Evolutionary conservation across 441 rosid species (phyloP), one percentile per base, ranked within the genome.

Genomic region (Macaranga tanarius): DNA sequence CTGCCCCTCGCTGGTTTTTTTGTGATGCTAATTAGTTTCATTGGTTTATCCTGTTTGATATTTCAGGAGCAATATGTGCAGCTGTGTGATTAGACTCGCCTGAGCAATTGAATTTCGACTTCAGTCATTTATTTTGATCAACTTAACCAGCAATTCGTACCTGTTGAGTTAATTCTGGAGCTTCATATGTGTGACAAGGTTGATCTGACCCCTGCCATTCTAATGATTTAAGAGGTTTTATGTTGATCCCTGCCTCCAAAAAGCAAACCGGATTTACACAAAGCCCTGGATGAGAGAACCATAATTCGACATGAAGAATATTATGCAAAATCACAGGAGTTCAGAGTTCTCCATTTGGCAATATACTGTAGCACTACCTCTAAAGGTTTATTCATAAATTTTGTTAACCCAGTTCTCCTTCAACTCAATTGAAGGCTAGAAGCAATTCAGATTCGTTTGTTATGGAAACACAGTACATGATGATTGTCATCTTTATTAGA

Each of bases 1-100:
- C 19, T 44, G 10, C 55, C 40, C 38, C 70, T 34, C 11, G 0
- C 54, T 47, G 65, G n/a, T 62, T 28, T 15, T 15, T 50, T 58
- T 26, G 16, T 9, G 16, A 8, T 28, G 28, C 40, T 22, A 5
- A 26, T 40, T n/a, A 10, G 71, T 25, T 17, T 19, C 11, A 45
- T 55, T 25, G 6, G 65, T 52, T 60, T 34, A 28, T 61, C 69
- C 34, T 34, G 22, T 54, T 5, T 31, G 31, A 26, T 51, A 67
- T 65, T 67, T 61, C 85, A 76, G 90, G 83, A 54, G 73, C 84
- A 1, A 42, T 86, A 70, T 81, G 88, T 26, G 81, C 84, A 16
- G 76, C 84, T 64, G 84, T 75, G 62, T 83, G 72, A 83, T 73
- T 70, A 17, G 52, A n/a, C 73, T 56, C 45, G 28, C 78, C 31